Percentiles rank a stretch among this genome's conserved stretches.
phyloP scores from a whole-genome alignment of 257 asterid genomes.

The Rhazya stricta region DNA sequence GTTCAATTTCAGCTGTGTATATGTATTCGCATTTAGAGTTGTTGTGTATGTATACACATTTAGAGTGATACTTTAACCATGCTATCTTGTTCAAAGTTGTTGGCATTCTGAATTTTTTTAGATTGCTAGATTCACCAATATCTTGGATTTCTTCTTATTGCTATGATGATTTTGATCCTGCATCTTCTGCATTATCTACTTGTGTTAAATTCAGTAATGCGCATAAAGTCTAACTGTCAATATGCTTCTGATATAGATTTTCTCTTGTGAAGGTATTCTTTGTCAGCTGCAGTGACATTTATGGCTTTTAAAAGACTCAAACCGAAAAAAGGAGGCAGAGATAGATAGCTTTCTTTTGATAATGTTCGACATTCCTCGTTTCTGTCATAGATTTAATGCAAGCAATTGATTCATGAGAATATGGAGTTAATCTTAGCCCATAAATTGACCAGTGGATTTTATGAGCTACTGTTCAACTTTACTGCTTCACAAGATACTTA shows the following conservation, averaged over 20 bases:
- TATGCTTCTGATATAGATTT: conserved; percentile 5
- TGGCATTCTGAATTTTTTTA: too few relatives aligned
- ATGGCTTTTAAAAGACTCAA: conserved; percentile 85
- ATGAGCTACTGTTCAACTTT: neutral
- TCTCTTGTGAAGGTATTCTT: conserved; percentile 65
- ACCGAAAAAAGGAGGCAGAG: conserved; percentile 46
- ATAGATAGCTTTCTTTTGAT: conserved; percentile 20
- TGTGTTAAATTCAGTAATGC: neutral
- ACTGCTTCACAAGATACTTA: neutral
- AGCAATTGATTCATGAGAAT: neutral
- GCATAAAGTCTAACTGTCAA: neutral
- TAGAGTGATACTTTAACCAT: neutral
- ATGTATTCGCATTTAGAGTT: neutral
- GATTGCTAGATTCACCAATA: neutral
- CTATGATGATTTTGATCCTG: neutral
- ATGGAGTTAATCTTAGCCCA: neutral
- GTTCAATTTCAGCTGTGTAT: neutral
- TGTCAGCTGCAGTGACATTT: conserved; percentile 90
- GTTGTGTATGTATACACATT: too few relatives aligned
- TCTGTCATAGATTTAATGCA: neutral
- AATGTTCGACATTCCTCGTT: neutral
- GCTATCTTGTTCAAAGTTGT: neutral
- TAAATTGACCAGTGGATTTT: neutral
- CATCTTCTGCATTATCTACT: neutral
- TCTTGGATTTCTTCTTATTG: neutral